Conservation (phyloP, 2,329 filamentous ascomycete genomes). For the Alternaria viburni region DNA sequence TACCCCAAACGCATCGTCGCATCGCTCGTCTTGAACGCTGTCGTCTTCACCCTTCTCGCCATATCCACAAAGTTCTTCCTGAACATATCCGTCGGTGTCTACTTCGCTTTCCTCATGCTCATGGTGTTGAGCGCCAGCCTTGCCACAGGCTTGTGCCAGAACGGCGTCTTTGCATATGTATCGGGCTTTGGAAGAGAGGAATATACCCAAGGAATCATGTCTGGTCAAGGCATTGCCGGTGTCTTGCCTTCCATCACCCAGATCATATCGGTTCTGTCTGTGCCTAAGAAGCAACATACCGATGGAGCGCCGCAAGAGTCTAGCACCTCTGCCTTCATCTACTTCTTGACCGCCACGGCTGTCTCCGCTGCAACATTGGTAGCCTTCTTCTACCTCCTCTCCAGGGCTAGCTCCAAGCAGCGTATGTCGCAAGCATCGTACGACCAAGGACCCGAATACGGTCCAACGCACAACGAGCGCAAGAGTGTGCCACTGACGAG, state of each 20-base stretch:
- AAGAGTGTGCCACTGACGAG: constrained; percentile 65
- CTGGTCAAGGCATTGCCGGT: constrained; percentile 88
- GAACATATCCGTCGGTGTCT: constrained; percentile 65
- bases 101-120: constrained; percentile 80
- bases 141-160: constrained; percentile 86
- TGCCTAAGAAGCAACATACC: constrained; percentile 56
- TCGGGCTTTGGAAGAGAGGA: constrained; percentile 82
- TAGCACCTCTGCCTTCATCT: constrained; percentile 79
- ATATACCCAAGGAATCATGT: constrained; percentile 97
- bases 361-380: constrained; percentile 74
- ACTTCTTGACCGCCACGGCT: constrained; percentile 85
- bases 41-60: constrained; percentile 77
- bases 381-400: constrained; percentile 76
- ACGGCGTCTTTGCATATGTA: constrained; percentile 91
- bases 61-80: constrained; percentile 76
- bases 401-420: constrained; percentile 53
- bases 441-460: constrained; percentile 34
- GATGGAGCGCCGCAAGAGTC: constrained; percentile 47
- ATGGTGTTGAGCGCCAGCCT: constrained; percentile 82
- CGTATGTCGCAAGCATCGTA: constrained; percentile 27
- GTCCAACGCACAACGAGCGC: constrained; percentile 28
- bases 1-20: constrained; percentile 86
- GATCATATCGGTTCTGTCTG: constrained; percentile 78
- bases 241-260: constrained; percentile 88
- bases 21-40: constrained; percentile 78